These are phyloP conservation scores for Taphrina wiesneri DNA, from an alignment of 1,139 yeast species.

Conservation along the genomic window DNA sequence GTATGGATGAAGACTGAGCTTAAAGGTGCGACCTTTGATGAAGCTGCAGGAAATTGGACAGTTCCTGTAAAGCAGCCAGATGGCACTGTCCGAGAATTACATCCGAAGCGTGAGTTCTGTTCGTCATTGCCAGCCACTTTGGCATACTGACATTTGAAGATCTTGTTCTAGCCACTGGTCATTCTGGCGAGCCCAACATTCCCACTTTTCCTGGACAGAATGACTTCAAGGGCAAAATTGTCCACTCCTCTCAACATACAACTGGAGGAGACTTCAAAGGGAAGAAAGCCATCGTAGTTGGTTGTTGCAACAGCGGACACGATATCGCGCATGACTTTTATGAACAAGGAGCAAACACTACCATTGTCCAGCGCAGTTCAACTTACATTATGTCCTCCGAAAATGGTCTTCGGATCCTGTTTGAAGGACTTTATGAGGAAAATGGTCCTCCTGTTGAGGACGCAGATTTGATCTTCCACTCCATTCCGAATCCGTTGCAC, in stretches of 20 bases:
- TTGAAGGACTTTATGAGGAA: slow-evolving; percentile 47
- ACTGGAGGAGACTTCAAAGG: slow-evolving; percentile 50
- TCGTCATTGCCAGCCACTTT: background rate
- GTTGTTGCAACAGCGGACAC: slow-evolving; percentile 53
- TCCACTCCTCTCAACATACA: slow-evolving; percentile 50
- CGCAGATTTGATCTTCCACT: slow-evolving; percentile 48
- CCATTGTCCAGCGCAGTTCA: slow-evolving; percentile 51
- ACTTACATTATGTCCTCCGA: slow-evolving; percentile 51
- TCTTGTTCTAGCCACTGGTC: slow-evolving; percentile 51
- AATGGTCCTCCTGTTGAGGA: slow-evolving; percentile 48
- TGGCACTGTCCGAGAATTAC: slow-evolving; percentile 42
- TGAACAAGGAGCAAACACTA: slow-evolving; percentile 51
- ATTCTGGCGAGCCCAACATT: slow-evolving; percentile 49
- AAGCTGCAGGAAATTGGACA: slow-evolving; percentile 45
- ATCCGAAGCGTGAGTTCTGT: slow-evolving; percentile 41
- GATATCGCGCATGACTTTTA: slow-evolving; percentile 53
- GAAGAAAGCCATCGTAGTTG: slow-evolving; percentile 51
- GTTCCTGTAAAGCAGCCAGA: slow-evolving; percentile 43
- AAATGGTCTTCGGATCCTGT: slow-evolving; percentile 46
- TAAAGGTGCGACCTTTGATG: slow-evolving; percentile 46
- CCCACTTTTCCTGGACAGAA: slow-evolving; percentile 49
- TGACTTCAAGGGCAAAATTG: slow-evolving; percentile 48
- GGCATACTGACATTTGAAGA: background rate
- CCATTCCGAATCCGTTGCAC: slow-evolving; percentile 47
- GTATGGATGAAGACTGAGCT: slow-evolving; percentile 48